Conservation (phyloP, 352 stramenopile species). For the Pythium rhizo-oryzae region DNA sequence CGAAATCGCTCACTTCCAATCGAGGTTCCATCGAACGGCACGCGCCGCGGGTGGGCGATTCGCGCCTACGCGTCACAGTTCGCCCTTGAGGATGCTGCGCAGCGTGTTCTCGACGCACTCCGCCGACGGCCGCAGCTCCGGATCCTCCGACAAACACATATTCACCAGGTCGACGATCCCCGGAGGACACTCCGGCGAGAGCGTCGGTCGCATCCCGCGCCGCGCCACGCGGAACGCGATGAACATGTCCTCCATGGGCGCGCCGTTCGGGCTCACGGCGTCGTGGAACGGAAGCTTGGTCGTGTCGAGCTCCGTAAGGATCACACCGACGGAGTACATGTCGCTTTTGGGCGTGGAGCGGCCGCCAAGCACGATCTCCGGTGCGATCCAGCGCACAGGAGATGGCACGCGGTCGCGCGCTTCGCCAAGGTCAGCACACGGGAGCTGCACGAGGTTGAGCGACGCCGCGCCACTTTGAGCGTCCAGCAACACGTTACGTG, state of each 20-base stretch:
- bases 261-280: slow-evolving; percentile 61
- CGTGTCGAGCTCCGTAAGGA: slow-evolving; percentile 9
- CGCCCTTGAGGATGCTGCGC: too few species aligned
- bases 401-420: slow-evolving; percentile 64
- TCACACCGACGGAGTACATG: too few species aligned
- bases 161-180: not conserved
- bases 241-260: slow-evolving; percentile 69
- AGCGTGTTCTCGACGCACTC: too few species aligned
- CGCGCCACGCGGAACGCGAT: slow-evolving; percentile 31
- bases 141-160: not conserved
- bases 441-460: too few species aligned
- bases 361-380: too few species aligned
- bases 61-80: too few species aligned
- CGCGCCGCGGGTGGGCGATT: too few species aligned
- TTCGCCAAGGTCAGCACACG: slow-evolving; percentile 14
- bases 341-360: too few species aligned
- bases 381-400: slow-evolving; percentile 39
- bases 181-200: not conserved
- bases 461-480: too few species aligned
- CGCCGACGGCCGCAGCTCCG: not conserved
- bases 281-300: slow-evolving; percentile 31
- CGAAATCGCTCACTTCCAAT: too few species aligned
- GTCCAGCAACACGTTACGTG: too few species aligned
- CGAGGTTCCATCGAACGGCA: too few species aligned
- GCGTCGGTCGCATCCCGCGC: not conserved